These are phyloP conservation scores for Cadophora luteo-olivacea DNA, from an alignment of 2,329 filamentous ascomycete genomes.

Conservation along the genomic window DNA sequence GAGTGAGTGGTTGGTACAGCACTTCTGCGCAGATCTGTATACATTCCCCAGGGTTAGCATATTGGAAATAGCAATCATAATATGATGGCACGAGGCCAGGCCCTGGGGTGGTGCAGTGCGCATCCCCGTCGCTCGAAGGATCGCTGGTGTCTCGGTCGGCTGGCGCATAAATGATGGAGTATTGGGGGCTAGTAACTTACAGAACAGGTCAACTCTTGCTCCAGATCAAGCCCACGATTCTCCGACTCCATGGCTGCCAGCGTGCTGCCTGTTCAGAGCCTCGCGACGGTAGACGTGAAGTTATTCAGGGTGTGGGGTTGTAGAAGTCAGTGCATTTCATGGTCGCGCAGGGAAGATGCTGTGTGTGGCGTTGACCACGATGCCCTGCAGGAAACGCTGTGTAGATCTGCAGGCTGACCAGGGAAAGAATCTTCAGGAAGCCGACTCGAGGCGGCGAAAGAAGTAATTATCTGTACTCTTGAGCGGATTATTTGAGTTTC, in stretches of 20 bases:
- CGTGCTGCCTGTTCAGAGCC: not conserved
- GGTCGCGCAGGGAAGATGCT: slow-evolving; percentile 27
- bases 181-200: slow-evolving; percentile 60
- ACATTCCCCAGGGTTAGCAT: slow-evolving; percentile 27
- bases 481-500: not conserved
- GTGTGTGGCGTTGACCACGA: slow-evolving; percentile 29
- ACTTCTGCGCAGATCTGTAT: slow-evolving; percentile 93
- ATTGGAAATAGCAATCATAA: not conserved
- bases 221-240: slow-evolving; percentile 70
- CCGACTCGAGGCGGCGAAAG: not conserved
- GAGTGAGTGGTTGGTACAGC: slow-evolving; percentile 86
- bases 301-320: slow-evolving; percentile 17
- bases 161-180: slow-evolving; percentile 17
- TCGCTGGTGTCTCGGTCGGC: slow-evolving; percentile 17
- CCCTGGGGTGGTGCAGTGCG: slow-evolving; percentile 26
- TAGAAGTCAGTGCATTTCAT: slow-evolving; percentile 22
- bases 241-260: slow-evolving; percentile 54
- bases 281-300: not conserved
- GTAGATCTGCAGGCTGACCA: slow-evolving; percentile 25
- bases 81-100: slow-evolving; percentile 16
- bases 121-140: slow-evolving; percentile 16
- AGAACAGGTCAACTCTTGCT: slow-evolving; percentile 94
- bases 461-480: not conserved
- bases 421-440: slow-evolving; percentile 17
- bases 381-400: slow-evolving; percentile 16